These are phyloP conservation scores for Penicillium fimorum DNA, from an alignment of 495 filamentous ascomycete species.

Conservation along the genomic window DNA sequence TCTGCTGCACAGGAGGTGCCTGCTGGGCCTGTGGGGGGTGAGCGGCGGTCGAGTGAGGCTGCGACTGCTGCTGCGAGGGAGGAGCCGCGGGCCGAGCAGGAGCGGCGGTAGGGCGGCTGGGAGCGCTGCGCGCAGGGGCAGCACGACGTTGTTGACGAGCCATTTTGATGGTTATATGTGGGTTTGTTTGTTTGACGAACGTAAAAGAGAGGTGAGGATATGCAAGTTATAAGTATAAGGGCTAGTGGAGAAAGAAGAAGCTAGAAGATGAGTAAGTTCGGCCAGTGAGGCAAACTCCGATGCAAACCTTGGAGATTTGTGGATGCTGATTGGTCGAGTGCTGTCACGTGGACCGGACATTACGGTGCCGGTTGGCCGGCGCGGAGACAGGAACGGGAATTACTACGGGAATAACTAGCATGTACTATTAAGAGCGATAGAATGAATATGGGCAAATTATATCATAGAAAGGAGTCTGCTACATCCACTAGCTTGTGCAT, in stretches of 20 bases:
- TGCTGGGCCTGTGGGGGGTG: slow-evolving; percentile 47
- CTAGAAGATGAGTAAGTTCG: slow-evolving; percentile 27
- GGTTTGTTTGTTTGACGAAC: slow-evolving; percentile 13
- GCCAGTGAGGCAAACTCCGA: slow-evolving; percentile 29
- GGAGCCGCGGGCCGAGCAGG: slow-evolving; percentile 58
- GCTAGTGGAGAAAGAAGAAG: slow-evolving; percentile 27
- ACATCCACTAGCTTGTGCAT: too few species aligned
- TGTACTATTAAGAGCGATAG: neutral
- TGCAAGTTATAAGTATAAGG: slow-evolving; percentile 13
- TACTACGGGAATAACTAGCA: neutral
- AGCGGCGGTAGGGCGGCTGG: slow-evolving; percentile 65
- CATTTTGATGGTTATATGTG: slow-evolving; percentile 52
- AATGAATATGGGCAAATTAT: neutral
- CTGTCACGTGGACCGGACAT: slow-evolving; percentile 16
- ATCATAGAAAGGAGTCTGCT: neutral
- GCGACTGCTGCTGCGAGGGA: slow-evolving; percentile 44
- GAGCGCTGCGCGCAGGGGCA: slow-evolving; percentile 57
- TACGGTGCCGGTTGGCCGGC: neutral
- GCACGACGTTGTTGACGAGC: slow-evolving; percentile 73
- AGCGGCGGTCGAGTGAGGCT: slow-evolving; percentile 66
- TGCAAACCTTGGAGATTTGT: slow-evolving; percentile 18
- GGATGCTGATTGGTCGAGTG: slow-evolving; percentile 22
- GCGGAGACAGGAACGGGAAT: slow-evolving; percentile 8
- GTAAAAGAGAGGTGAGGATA: slow-evolving; percentile 14
- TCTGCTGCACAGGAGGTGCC: slow-evolving; percentile 49